Conservation (phyloP, 495 filamentous ascomycete species). For the Neurospora sp. region DNA sequence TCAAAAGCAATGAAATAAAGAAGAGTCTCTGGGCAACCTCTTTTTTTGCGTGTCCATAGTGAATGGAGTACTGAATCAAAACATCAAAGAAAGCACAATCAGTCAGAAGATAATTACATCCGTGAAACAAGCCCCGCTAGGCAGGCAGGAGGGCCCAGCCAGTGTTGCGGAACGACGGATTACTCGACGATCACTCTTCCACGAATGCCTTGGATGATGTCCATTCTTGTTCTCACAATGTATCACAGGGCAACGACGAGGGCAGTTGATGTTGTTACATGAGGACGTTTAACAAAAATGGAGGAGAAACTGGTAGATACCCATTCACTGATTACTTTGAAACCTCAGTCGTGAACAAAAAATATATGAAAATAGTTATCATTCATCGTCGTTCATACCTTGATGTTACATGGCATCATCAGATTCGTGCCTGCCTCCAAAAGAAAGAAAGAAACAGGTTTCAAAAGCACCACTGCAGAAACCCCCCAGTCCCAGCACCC, state of each 20-base stretch:
- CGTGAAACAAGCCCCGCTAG: no score
- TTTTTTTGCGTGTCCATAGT: neutral
- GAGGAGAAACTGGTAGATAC: neutral
- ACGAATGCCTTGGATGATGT: neutral
- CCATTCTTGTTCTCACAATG: neutral
- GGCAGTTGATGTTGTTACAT: neutral
- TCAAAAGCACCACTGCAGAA: no score
- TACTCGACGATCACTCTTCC: neutral
- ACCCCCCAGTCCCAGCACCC: no score
- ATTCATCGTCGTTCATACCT: neutral
- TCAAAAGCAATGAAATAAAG: neutral
- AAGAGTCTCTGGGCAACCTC: neutral
- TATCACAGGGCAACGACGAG: neutral
- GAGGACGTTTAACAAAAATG: neutral
- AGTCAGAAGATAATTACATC: neutral
- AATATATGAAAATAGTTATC: neutral
- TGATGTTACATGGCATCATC: neutral
- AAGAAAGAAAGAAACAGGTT: neutral
- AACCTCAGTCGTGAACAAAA: neutral
- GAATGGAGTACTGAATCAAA: neutral
- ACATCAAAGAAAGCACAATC: neutral
- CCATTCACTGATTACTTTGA: neutral
- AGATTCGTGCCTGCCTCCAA: neutral
- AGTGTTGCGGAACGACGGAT: no score
- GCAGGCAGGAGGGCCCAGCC: no score